Evolutionary conservation across 116 monocot genomes (phyloP).

Genomic region (Posidonia oceanica): DNA sequence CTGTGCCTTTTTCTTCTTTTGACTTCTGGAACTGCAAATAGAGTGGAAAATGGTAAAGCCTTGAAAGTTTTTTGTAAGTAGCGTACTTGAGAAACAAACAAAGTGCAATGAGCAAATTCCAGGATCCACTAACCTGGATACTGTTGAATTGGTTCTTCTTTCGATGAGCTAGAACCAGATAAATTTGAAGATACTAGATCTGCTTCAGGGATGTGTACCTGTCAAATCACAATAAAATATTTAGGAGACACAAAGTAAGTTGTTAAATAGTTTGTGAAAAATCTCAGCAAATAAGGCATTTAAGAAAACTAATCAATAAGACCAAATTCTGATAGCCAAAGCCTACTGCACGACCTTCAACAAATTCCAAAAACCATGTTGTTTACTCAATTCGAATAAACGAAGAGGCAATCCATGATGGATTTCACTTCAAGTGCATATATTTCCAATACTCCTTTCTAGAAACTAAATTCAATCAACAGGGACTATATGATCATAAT

Average conservation of each 20-base stretch:
- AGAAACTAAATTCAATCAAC: too few relatives aligned
- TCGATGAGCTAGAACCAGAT: background rate
- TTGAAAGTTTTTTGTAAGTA: background rate
- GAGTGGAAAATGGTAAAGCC: background rate
- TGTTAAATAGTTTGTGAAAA: too few relatives aligned
- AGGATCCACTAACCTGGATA: conserved; percentile 1
- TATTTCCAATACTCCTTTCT: too few relatives aligned
- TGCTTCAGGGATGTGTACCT: background rate
- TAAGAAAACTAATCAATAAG: too few relatives aligned
- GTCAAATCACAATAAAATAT: background rate
- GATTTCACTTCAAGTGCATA: too few relatives aligned
- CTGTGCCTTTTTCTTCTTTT: conserved; percentile 70
- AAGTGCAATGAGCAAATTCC: background rate
- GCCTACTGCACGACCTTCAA: too few relatives aligned
- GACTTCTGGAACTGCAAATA: conserved; percentile 42
- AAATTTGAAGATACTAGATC: background rate
- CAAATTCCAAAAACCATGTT: too few relatives aligned
- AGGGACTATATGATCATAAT: too few relatives aligned
- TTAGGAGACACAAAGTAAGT: background rate
- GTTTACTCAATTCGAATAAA: too few relatives aligned
- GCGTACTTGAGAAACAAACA: background rate
- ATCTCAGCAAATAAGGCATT: too few relatives aligned
- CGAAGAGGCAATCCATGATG: too few relatives aligned
- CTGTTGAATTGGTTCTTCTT: conserved; percentile 9
- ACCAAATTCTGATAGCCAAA: too few relatives aligned